Percentiles rank a stretch among this genome's conserved stretches.
phyloP scores from a whole-genome alignment of 2,329 filamentous ascomycete genomes.

The Penicillium griseofulvum region DNA sequence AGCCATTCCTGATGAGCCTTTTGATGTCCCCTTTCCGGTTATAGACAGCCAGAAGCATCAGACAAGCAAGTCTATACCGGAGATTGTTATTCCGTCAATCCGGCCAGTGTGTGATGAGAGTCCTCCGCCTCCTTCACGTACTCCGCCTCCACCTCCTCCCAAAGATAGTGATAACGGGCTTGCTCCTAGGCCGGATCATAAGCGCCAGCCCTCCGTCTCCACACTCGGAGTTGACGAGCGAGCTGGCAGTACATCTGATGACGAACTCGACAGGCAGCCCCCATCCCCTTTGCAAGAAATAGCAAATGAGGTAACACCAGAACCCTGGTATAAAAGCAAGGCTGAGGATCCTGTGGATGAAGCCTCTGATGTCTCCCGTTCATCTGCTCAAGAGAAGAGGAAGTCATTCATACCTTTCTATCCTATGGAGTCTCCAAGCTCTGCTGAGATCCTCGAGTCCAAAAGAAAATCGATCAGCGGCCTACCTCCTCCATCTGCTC shows the following conservation, averaged over 20 bases:
- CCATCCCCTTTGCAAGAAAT: conserved; percentile 21
- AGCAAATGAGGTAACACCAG: background rate
- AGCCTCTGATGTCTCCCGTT: background rate
- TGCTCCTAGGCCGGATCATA: conserved; percentile 7
- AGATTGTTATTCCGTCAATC: conserved; percentile 9
- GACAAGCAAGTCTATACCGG: background rate
- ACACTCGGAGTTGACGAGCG: conserved; percentile 25
- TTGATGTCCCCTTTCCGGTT: background rate
- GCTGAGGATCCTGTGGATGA: conserved; percentile 1
- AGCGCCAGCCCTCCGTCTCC: conserved; percentile 26
- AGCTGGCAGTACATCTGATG: background rate
- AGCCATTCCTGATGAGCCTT: conserved; percentile 2
- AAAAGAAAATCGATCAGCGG: conserved; percentile 24
- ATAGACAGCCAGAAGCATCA: background rate
- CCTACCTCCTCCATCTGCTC: conserved; percentile 14
- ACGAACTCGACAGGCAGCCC: conserved; percentile 6
- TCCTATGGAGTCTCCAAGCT: conserved; percentile 3
- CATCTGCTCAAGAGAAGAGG: background rate
- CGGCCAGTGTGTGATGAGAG: conserved; percentile 15
- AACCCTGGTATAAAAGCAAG: background rate
- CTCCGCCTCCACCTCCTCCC: conserved; percentile 9
- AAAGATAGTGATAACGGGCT: conserved; percentile 8
- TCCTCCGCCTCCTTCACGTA: background rate
- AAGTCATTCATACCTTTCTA: conserved; percentile 3
- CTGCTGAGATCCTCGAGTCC: conserved; percentile 18